Conservation (phyloP, 495 filamentous ascomycete genomes). For the Aspergillus carlsbadensis region DNA sequence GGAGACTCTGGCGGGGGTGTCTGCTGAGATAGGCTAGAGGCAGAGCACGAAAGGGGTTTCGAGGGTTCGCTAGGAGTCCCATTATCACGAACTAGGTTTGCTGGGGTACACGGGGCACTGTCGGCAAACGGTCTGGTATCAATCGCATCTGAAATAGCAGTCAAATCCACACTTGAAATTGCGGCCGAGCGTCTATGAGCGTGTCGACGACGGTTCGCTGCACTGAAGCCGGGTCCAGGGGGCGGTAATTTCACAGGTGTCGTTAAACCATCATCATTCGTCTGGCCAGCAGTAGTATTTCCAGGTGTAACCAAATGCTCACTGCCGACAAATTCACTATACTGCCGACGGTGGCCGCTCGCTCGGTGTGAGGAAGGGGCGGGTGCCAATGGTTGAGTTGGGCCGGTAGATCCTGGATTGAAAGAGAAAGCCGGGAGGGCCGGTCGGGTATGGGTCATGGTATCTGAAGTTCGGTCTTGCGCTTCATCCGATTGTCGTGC, state of each 20-base stretch:
- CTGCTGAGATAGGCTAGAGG: slow-evolving; percentile 29
- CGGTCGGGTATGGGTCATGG: slow-evolving; percentile 27
- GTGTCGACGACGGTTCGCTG: slow-evolving; percentile 62
- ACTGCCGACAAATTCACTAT: slow-evolving; percentile 77
- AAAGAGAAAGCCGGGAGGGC: slow-evolving; percentile 65
- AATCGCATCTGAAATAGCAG: slow-evolving; percentile 63
- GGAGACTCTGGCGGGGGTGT: slow-evolving; percentile 41
- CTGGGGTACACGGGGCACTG: slow-evolving; percentile 71
- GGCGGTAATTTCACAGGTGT: slow-evolving; percentile 48
- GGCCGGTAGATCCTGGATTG: slow-evolving; percentile 50
- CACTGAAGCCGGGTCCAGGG: slow-evolving; percentile 42
- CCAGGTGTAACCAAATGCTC: slow-evolving; percentile 60
- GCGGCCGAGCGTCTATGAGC: slow-evolving; percentile 84
- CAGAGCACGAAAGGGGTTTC: slow-evolving; percentile 39
- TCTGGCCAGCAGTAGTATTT: slow-evolving; percentile 62
- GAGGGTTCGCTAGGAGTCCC: slow-evolving; percentile 30
- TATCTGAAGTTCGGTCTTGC: slow-evolving; percentile 14
- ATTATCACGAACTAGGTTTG: slow-evolving; percentile 37
- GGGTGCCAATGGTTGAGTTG: slow-evolving; percentile 33
- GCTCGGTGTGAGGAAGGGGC: slow-evolving; percentile 32
- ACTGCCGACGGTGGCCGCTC: slow-evolving; percentile 66
- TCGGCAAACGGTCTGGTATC: slow-evolving; percentile 46
- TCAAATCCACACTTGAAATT: slow-evolving; percentile 80
- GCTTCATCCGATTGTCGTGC: slow-evolving; percentile 37
- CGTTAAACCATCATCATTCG: slow-evolving; percentile 53